Conservation (phyloP, 2,329 filamentous ascomycete species). For the Blastomyces emzantsi region DNA sequence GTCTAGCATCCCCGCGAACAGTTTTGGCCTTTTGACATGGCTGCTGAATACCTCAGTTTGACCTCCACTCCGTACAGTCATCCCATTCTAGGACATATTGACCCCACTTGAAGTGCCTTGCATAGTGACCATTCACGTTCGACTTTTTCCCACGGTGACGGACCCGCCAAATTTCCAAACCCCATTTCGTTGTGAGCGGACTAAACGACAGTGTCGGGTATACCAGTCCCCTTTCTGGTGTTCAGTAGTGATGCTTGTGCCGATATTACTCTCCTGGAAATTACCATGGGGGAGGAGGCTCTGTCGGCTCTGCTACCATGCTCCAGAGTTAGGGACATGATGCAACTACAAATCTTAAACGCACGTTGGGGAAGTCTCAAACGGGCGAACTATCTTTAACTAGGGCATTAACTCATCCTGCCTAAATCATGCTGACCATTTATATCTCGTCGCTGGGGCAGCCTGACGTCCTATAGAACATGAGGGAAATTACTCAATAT, state of each 20-base stretch:
- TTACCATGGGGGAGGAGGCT: constrained; percentile 32
- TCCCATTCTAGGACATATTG: constrained; percentile 26
- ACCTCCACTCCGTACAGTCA: constrained; percentile 24
- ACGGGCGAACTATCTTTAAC: constrained; percentile 17
- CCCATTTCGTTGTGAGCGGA: constrained; percentile 35
- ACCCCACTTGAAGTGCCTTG: constrained; percentile 18
- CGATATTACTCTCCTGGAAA: constrained; percentile 33
- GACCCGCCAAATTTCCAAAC: constrained; percentile 25
- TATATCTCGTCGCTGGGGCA: constrained; percentile 20
- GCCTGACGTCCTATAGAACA: constrained; percentile 20
- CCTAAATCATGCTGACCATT: constrained; percentile 25
- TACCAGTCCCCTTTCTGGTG: constrained; percentile 16
- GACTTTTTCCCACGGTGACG: constrained; percentile 16
- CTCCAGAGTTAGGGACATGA: constrained; percentile 12
- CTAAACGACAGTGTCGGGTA: constrained; percentile 28
- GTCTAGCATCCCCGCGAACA: neutral
- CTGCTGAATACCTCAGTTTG: constrained; percentile 15
- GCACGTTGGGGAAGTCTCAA: constrained; percentile 23
- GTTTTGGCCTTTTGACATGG: neutral
- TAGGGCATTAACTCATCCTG: constrained; percentile 20
- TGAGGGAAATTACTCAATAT: neutral
- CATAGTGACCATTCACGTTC: constrained; percentile 13
- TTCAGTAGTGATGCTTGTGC: constrained; percentile 22
- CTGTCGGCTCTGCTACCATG: constrained; percentile 22
- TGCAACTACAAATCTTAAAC: too few relatives aligned